phyloP scores from a whole-genome alignment of 2,329 filamentous ascomycete genomes.

The Talaromyces sp. region DNA sequence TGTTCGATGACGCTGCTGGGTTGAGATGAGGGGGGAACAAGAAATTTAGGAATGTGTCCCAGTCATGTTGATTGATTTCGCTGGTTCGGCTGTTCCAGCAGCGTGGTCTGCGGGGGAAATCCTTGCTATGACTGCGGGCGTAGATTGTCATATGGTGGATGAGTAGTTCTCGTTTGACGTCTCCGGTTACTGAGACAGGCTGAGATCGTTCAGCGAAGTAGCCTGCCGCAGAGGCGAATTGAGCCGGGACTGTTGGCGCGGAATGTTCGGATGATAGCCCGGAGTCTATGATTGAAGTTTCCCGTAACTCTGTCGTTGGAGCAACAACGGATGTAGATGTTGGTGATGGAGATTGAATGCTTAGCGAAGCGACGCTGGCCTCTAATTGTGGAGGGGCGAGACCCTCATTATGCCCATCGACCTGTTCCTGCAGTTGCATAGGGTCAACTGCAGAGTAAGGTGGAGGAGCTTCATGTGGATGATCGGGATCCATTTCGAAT shows the following conservation, averaged over 20 bases:
- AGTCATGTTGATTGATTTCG: constrained; percentile 41
- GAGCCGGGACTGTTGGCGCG: constrained; percentile 23
- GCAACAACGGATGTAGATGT: not conserved
- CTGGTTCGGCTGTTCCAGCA: constrained; percentile 36
- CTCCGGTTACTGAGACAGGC: constrained; percentile 20
- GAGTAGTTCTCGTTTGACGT: constrained; percentile 26
- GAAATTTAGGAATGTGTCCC: constrained; percentile 43
- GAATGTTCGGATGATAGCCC: constrained; percentile 10
- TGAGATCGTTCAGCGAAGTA: constrained; percentile 39
- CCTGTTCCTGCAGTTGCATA: constrained; percentile 23
- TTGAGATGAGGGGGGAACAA: constrained; percentile 40
- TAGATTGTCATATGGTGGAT: constrained; percentile 41
- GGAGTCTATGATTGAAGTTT: not conserved
- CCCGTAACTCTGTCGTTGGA: not conserved
- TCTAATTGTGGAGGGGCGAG: constrained; percentile 5
- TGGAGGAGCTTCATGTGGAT: constrained; percentile 34
- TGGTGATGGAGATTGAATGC: constrained; percentile 4
- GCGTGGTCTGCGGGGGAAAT: constrained; percentile 41
- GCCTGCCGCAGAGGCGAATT: constrained; percentile 36
- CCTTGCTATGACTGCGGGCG: constrained; percentile 39
- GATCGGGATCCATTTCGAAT: constrained; percentile 8
- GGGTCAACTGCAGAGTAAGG: constrained; percentile 43
- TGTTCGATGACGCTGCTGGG: constrained; percentile 33
- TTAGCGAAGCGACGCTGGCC: constrained; percentile 22
- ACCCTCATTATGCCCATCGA: not conserved